A percentile compares a stretch with the other conserved stretches of the same genome.
phyloP scores from a whole-genome alignment of 2,329 filamentous ascomycete genomes.

The Colletotrichum abscissum region DNA sequence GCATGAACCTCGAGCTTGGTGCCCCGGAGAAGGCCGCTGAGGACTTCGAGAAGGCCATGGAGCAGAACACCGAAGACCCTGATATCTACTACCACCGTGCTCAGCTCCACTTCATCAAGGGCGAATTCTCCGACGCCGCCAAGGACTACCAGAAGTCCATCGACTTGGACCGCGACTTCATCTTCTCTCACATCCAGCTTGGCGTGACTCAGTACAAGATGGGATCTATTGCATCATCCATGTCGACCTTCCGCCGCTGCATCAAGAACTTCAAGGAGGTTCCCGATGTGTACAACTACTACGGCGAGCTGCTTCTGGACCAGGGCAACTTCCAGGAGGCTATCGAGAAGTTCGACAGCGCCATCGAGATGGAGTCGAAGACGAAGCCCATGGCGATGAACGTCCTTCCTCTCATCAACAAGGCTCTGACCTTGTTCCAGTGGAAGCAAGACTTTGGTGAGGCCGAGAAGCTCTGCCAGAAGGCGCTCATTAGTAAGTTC shows the following conservation, averaged over 20 bases:
- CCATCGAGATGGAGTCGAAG: conserved; percentile 98
- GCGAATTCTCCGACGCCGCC: conserved; percentile 90
- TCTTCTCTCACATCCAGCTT: conserved; percentile 99
- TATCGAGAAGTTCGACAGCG: conserved; percentile 97
- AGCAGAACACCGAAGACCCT: conserved; percentile 87
- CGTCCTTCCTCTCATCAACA: conserved; percentile 97
- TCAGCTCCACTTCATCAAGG: conserved; percentile 97
- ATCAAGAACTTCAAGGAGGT: conserved; percentile 99
- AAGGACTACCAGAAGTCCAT: conserved; percentile 99
- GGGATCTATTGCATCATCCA: conserved; percentile 96
- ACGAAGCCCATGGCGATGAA: conserved; percentile 96
- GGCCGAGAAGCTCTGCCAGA: conserved; percentile 96
- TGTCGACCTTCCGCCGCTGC: conserved; percentile 97
- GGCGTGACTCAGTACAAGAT: conserved; percentile 99
- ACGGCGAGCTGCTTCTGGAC: conserved; percentile 95
- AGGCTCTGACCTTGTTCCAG: conserved; percentile 95
- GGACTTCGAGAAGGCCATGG: conserved; percentile 88
- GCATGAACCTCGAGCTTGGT: conserved; percentile 95
- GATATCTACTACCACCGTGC: conserved; percentile 99
- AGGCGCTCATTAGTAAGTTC: conserved; percentile 91
- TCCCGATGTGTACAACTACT: conserved; percentile 99
- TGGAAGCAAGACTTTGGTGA: conserved; percentile 97
- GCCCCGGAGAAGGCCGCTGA: conserved; percentile 87
- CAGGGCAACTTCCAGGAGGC: conserved; percentile 96
- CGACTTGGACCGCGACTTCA: conserved; percentile 94